phyloP scores from a whole-genome alignment of 139 green algal species.

The Penium margaritaceum region DNA sequence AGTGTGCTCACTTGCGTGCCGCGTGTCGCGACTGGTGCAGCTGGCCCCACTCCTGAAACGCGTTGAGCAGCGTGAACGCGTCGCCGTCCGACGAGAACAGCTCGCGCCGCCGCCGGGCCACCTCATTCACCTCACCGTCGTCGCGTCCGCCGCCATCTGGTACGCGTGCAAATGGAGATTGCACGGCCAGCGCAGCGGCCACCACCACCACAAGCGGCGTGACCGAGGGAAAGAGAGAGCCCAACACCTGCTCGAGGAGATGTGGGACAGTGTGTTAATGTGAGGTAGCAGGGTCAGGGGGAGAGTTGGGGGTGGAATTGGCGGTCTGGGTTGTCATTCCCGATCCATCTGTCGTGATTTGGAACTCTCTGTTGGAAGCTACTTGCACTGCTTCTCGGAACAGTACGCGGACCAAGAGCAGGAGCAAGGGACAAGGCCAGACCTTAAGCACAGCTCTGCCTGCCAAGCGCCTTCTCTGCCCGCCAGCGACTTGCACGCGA shows the following conservation, averaged over 20 bases:
- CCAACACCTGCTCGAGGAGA: slow-evolving; percentile 18
- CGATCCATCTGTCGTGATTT: too few relatives aligned
- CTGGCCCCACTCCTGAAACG: slow-evolving; percentile 30
- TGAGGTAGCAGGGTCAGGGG: too few relatives aligned
- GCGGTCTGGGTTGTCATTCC: too few relatives aligned
- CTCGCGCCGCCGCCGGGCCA: not conserved
- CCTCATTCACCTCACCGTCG: slow-evolving; percentile 8
- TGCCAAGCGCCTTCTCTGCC: too few relatives aligned
- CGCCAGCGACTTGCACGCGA: too few relatives aligned
- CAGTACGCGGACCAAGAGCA: too few relatives aligned
- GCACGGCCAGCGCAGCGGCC: slow-evolving; percentile 33
- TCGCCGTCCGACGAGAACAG: slow-evolving; percentile 24
- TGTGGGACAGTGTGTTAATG: too few relatives aligned
- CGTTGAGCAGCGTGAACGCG: slow-evolving; percentile 15
- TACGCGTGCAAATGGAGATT: slow-evolving; percentile 29
- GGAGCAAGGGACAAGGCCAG: too few relatives aligned
- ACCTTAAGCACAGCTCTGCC: too few relatives aligned
- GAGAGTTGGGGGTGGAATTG: too few relatives aligned
- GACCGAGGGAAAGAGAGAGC: slow-evolving; percentile 31
- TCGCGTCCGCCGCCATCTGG: slow-evolving; percentile 17
- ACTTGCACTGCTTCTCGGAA: too few relatives aligned
- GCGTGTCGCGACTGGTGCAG: not conserved
- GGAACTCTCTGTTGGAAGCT: too few relatives aligned
- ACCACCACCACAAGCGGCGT: slow-evolving; percentile 9
- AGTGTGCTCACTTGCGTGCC: not conserved